Evolutionary conservation across 495 filamentous ascomycete genomes (phyloP).

Genomic region (Aspergillus taichungensis): DNA sequence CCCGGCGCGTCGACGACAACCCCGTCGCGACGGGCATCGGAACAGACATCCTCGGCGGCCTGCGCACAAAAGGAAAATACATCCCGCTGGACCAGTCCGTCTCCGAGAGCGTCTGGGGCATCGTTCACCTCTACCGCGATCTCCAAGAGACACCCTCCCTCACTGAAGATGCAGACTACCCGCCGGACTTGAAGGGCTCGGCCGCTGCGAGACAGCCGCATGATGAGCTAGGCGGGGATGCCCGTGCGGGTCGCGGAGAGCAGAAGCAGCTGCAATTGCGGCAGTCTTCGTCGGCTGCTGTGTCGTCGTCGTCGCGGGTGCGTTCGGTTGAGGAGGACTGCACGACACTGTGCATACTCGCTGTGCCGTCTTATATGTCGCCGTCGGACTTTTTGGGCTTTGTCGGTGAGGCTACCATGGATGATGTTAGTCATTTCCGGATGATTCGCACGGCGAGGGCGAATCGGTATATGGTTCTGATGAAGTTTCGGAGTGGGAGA

Average conservation of each 20-base stretch:
- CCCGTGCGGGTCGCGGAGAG: slow-evolving; percentile 7
- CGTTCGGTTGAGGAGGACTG: slow-evolving; percentile 54
- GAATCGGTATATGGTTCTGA: slow-evolving; percentile 93
- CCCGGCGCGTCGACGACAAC: slow-evolving; percentile 16
- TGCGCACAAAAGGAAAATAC: slow-evolving; percentile 69
- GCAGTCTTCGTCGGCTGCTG: not conserved
- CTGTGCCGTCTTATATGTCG: slow-evolving; percentile 88
- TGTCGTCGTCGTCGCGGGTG: slow-evolving; percentile 11
- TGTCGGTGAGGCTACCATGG: slow-evolving; percentile 80
- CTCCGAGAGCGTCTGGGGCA: slow-evolving; percentile 81
- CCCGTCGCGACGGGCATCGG: slow-evolving; percentile 40
- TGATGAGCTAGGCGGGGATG: slow-evolving; percentile 18
- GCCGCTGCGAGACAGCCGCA: slow-evolving; percentile 25
- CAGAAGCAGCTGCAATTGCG: slow-evolving; percentile 14
- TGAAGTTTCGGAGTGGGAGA: slow-evolving; percentile 79
- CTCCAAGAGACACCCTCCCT: slow-evolving; percentile 57
- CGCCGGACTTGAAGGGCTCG: slow-evolving; percentile 34
- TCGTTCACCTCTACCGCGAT: slow-evolving; percentile 91
- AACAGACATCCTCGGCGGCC: slow-evolving; percentile 43
- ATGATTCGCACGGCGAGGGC: slow-evolving; percentile 85
- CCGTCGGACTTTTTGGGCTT: slow-evolving; percentile 88
- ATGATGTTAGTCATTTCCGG: slow-evolving; percentile 85
- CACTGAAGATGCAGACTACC: slow-evolving; percentile 28
- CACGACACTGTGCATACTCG: slow-evolving; percentile 88
- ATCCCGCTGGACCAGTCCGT: slow-evolving; percentile 65